phyloP scores from a whole-genome alignment of 306 rosid genomes.

The Aeschynomene evenia region DNA sequence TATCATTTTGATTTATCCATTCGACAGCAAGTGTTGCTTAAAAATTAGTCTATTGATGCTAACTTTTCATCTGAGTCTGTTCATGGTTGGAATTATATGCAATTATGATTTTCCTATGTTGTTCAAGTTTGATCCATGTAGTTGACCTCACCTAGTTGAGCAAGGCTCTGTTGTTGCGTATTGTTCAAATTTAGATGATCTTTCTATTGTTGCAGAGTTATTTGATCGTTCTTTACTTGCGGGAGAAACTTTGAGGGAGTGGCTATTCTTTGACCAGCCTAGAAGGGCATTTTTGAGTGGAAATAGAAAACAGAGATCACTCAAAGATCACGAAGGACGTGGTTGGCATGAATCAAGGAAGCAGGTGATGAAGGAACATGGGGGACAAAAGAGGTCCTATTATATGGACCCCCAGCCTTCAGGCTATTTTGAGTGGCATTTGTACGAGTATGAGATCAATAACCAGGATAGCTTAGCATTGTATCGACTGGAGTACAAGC shows the following conservation, averaged over 20 bases:
- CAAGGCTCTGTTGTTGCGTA: background rate
- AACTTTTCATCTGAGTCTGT: background rate
- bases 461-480: slow-evolving; percentile 76
- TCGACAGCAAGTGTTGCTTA: background rate
- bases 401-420: slow-evolving; percentile 96
- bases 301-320: slow-evolving; percentile 82
- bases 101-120: no score
- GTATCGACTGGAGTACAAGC: slow-evolving; percentile 80
- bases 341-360: slow-evolving; percentile 99
- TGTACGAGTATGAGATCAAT: slow-evolving; percentile 79
- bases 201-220: slow-evolving; percentile 59
- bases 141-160: no score
- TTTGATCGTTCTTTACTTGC: slow-evolving; percentile 72
- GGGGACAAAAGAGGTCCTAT: slow-evolving; percentile 92
- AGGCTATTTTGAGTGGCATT: slow-evolving; percentile 85
- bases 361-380: slow-evolving; percentile 88
- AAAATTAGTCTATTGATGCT: background rate
- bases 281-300: slow-evolving; percentile 93
- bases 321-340: slow-evolving; percentile 85
- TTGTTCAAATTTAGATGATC: slow-evolving; percentile 21
- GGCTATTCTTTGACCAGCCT: slow-evolving; percentile 98
- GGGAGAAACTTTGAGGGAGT: slow-evolving; percentile 84
- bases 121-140: no score
- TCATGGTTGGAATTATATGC: background rate
- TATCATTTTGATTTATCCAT: background rate